Evolutionary conservation across 176 grass and related monocot species (phyloP).

Genomic region (Neostapfia colusana): DNA sequence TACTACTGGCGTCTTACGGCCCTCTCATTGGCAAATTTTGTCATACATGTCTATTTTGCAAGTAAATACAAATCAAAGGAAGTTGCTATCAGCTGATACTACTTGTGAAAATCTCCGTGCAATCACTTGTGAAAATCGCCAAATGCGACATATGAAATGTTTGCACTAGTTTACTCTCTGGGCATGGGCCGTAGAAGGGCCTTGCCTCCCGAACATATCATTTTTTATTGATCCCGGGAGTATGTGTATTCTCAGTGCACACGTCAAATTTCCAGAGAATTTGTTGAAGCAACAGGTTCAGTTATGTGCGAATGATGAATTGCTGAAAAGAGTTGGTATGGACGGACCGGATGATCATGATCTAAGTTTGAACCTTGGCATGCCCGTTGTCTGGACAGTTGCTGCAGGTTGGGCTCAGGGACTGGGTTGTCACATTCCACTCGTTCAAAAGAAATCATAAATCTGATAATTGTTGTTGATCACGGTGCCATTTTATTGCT

Average conservation of each 20-base stretch:
- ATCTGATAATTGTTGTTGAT: background rate
- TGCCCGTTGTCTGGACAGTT: background rate
- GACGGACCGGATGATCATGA: too few species aligned
- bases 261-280: background rate
- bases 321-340: background rate
- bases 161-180: too few species aligned
- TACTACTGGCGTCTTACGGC: constrained; percentile 62
- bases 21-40: constrained; percentile 55
- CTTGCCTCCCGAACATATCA: too few species aligned
- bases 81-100: background rate
- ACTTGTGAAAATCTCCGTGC: too few species aligned
- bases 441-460: background rate
- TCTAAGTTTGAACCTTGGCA: background rate
- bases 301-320: background rate
- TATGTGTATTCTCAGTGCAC: too few species aligned
- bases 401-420: background rate
- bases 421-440: background rate
- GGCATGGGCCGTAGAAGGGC: too few species aligned
- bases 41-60: constrained; percentile 58
- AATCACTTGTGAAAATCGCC: too few species aligned
- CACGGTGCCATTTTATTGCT: background rate
- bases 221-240: too few species aligned
- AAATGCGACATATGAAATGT: too few species aligned
- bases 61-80: constrained; percentile 78
- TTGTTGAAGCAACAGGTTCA: background rate